A percentile compares a stretch with the other conserved stretches of the same genome.
These are phyloP conservation scores for Jackrogersella minutella DNA, from an alignment of 495 filamentous ascomycete species.

Conservation along the genomic window DNA sequence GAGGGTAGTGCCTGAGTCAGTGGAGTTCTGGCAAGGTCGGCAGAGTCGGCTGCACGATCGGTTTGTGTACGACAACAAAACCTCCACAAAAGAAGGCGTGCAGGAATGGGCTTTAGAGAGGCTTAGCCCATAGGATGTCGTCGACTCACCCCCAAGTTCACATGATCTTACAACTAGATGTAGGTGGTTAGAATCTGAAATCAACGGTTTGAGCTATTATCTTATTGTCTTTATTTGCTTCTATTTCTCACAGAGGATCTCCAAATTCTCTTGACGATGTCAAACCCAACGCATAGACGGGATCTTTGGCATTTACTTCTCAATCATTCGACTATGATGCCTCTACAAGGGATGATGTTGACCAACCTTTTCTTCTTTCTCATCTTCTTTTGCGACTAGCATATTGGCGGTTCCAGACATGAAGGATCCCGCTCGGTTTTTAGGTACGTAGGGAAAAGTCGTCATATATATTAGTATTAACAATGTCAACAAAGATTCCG, in stretches of 20 bases:
- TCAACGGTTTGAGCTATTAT: not conserved
- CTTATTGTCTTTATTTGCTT: not conserved
- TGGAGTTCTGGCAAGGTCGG: constrained; percentile 97
- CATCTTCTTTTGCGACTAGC: no score
- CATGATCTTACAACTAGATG: not conserved
- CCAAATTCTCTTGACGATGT: not conserved
- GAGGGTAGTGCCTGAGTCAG: constrained; percentile 80
- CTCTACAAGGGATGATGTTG: not conserved
- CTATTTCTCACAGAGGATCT: not conserved
- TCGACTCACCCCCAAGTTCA: not conserved
- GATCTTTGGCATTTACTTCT: not conserved
- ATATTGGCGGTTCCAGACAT: no score
- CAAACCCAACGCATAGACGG: not conserved
- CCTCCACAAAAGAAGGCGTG: constrained; percentile 43
- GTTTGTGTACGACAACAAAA: constrained; percentile 77
- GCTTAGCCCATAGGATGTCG: constrained; percentile 63
- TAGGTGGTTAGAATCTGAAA: not conserved
- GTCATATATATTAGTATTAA: no score
- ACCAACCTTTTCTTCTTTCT: not conserved
- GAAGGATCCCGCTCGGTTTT: no score
- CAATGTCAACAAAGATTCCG: no score
- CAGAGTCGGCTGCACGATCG: constrained; percentile 90
- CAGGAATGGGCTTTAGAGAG: constrained; percentile 66
- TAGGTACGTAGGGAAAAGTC: no score
- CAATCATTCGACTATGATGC: not conserved